Conservation (phyloP, 208 protist species). For the Leishmania mexicana region DNA sequence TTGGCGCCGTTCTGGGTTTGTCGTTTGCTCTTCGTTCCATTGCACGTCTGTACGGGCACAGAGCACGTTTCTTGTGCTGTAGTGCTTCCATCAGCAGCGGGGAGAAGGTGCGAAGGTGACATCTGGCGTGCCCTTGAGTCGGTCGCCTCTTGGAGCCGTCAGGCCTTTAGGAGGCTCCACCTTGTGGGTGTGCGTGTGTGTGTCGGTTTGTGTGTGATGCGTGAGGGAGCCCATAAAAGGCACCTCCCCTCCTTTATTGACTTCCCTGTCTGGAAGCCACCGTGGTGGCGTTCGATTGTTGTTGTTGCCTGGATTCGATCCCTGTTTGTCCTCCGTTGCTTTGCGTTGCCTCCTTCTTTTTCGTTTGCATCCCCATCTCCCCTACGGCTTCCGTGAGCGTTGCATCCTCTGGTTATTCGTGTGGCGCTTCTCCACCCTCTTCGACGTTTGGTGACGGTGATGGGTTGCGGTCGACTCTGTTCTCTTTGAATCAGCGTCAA, state of each 20-base stretch:
- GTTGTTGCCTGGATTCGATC: background rate
- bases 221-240: background rate
- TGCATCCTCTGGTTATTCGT: background rate
- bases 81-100: background rate
- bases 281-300: background rate
- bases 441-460: background rate
- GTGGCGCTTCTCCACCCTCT: background rate
- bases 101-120: background rate
- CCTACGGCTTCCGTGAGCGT: too few species aligned
- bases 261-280: background rate
- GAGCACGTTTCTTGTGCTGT: background rate
- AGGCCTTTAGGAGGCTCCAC: background rate
- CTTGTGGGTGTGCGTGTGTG: background rate
- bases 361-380: background rate
- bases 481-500: background rate
- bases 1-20: too few species aligned
- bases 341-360: background rate
- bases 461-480: background rate
- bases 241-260: background rate
- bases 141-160: background rate
- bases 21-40: background rate
- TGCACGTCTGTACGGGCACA: background rate
- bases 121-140: background rate
- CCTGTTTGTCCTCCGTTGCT: background rate
- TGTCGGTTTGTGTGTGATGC: background rate